Base-by-base conservation (phyloP, 768 basidiomycete genomes). In the Gloeostereum incarnatum region DNA sequence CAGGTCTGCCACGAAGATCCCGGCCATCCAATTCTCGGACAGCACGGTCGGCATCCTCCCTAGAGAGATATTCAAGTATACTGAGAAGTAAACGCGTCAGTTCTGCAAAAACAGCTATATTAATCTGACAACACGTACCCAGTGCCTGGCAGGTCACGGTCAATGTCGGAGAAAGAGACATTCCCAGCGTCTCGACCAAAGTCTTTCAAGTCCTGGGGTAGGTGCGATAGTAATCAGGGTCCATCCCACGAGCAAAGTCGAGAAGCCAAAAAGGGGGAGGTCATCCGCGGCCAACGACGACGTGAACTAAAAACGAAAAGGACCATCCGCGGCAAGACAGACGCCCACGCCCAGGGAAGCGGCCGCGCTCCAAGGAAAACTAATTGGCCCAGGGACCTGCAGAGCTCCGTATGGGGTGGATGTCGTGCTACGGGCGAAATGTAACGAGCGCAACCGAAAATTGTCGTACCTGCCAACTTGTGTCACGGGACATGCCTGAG, bases 381-480 rank as follows among this genome's bases (percentile, higher is more conserved):
- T 38, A 45, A 48, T n/a, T n/a, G n/a, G n/a, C n/a, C n/a, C n/a
- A n/a, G n/a, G 47, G 50, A 52, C 50, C 44, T 35, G 44, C 40
- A 46, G 43, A 45, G 46, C 49, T 52, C n/a, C n/a, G n/a, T n/a
- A n/a, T n/a, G n/a, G n/a, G n/a, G n/a, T n/a, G n/a, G n/a, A n/a
- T n/a, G n/a, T n/a, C n/a, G n/a, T n/a, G n/a, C n/a, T n/a, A 49
- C 45, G 45, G 41, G 49, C 44, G 38, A 33, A 41, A 41, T 20
- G 42, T 39, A 11, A 40, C 25, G 31, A 31, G 30, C 35, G 42
- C 38, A 37, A 45, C 35, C 50, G 55, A 55, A 57, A 52, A 58
- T 44, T 47, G 55, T 62, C 85, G 66, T 79, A 98, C 93, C 91
- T 98, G 93, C 93, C 93, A 98, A 61, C 92, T 96, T 32, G 91